Conservation (phyloP, 2,329 filamentous ascomycete genomes). For the Penicillium fuscoglaucum region DNA sequence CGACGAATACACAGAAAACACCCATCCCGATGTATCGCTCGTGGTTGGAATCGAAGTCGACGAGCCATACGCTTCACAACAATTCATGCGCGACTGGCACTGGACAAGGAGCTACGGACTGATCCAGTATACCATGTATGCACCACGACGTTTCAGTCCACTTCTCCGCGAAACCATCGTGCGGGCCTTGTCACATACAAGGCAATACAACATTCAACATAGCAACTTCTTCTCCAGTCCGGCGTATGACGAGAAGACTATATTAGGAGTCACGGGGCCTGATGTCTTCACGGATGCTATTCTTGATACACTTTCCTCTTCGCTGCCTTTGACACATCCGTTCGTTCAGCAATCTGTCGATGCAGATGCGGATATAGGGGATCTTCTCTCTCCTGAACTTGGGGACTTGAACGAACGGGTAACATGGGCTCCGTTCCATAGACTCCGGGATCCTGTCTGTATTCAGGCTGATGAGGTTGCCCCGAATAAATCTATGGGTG, state of each 20-base stretch:
- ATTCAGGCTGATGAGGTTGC: slow-evolving; percentile 25
- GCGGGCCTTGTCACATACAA: slow-evolving; percentile 34
- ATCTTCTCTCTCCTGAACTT: slow-evolving; percentile 4
- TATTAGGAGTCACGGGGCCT: slow-evolving; percentile 36
- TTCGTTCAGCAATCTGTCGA: slow-evolving; percentile 27
- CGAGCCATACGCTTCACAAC: slow-evolving; percentile 35
- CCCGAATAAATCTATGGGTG: slow-evolving; percentile 64
- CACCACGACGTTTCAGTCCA: slow-evolving; percentile 38
- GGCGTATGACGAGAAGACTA: slow-evolving; percentile 29
- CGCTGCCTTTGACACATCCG: slow-evolving; percentile 28
- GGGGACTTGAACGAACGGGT: slow-evolving; percentile 17
- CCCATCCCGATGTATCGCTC: slow-evolving; percentile 30
- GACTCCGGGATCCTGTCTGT: slow-evolving; percentile 27
- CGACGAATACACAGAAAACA: slow-evolving; percentile 6
- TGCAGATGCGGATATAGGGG: slow-evolving; percentile 26
- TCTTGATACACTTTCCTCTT: slow-evolving; percentile 32
- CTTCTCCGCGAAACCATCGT: slow-evolving; percentile 34
- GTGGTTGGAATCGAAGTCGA: slow-evolving; percentile 38
- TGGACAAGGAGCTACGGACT: slow-evolving; percentile 38
- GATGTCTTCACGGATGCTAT: slow-evolving; percentile 38
- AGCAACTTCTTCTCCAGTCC: slow-evolving; percentile 10
- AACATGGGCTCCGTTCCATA: slow-evolving; percentile 38
- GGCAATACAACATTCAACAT: slow-evolving; percentile 23
- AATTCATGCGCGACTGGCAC: slow-evolving; percentile 36
- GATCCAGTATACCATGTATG: slow-evolving; percentile 39